Evolutionary conservation across 768 basidiomycete genomes (phyloP).

Genomic region (Leucocoprinus birnbaumii): DNA sequence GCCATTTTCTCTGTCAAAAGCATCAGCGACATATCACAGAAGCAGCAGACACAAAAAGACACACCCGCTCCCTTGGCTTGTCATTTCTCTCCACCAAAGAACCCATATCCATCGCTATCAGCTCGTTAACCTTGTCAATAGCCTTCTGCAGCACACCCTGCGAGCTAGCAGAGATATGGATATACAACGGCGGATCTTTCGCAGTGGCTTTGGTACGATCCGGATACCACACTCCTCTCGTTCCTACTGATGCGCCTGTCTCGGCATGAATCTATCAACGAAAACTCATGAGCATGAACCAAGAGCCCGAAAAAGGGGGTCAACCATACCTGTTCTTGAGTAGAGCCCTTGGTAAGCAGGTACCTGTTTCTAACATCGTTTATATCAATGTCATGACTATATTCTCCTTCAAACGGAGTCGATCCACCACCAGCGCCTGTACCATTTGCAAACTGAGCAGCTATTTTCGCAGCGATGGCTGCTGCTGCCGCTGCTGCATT

Average conservation of each 20-base stretch:
- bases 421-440: conserved; percentile 32
- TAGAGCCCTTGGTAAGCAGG: conserved; percentile 88
- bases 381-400: conserved; percentile 91
- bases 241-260: conserved; percentile 89
- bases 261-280: conserved; percentile 81
- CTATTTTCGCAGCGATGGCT: conserved; percentile 93
- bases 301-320: neutral
- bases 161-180: conserved; percentile 83
- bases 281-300: neutral
- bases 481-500: conserved; percentile 70
- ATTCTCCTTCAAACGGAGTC: conserved; percentile 67
- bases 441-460: conserved; percentile 70
- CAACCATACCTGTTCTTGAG: conserved; percentile 77
- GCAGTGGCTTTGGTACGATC: conserved; percentile 89
- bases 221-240: conserved; percentile 96
- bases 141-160: conserved; percentile 65
- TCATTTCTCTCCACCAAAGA: conserved; percentile 79
- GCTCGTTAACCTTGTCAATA: conserved; percentile 69
- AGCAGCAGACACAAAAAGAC: conserved; percentile 3
- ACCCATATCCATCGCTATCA: conserved; percentile 73
- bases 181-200: conserved; percentile 89
- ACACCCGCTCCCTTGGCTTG: conserved; percentile 62
- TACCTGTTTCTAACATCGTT: conserved; percentile 96
- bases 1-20: conserved; percentile 82
- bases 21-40: neutral